Evolutionary conservation across 768 basidiomycete genomes (phyloP).

Genomic region (Crepidotus variabilis): DNA sequence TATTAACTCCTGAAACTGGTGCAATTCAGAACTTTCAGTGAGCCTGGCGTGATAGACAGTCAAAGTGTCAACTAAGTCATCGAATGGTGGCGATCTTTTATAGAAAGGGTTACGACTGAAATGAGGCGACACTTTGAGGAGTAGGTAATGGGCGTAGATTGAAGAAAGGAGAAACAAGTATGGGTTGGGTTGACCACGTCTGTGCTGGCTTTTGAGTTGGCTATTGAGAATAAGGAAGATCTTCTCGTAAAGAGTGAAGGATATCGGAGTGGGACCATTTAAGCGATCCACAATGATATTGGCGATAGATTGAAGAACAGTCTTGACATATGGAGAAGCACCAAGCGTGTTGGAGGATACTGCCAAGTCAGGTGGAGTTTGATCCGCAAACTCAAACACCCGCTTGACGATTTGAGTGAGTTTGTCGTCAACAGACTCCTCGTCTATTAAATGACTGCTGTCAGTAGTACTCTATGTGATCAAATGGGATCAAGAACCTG

Average conservation of each 20-base stretch:
- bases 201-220: background rate
- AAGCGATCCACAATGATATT: too few species aligned
- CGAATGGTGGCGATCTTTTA: background rate
- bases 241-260: background rate
- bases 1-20: too few species aligned
- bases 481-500: too few species aligned
- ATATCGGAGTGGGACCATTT: background rate
- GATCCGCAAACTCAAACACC: background rate
- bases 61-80: background rate
- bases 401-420: background rate
- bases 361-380: background rate
- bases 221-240: background rate
- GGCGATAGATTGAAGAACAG: background rate
- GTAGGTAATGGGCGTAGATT: background rate
- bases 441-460: background rate
- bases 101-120: background rate
- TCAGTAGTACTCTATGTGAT: too few species aligned
- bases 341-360: background rate
- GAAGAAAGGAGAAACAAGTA: background rate
- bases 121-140: background rate
- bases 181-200: too few species aligned
- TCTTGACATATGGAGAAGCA: background rate
- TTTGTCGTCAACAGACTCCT: background rate
- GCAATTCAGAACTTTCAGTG: too few species aligned
- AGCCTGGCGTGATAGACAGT: too few species aligned